These are phyloP conservation scores for Harringtonia lauricola DNA, from an alignment of 2,329 filamentous ascomycete species.

Conservation along the genomic window DNA sequence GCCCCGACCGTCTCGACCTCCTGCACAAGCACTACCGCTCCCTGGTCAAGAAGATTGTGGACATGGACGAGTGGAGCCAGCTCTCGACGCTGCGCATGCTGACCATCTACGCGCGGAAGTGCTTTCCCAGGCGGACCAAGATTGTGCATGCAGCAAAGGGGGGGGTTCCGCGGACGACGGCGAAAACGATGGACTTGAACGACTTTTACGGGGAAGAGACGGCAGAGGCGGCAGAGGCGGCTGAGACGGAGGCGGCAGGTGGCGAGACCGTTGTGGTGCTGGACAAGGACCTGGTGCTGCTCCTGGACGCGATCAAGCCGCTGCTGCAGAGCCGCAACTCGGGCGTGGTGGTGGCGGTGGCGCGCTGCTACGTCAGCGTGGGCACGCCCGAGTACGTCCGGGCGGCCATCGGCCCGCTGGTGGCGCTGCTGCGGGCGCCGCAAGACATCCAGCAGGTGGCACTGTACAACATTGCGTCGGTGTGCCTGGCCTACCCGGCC, in stretches of 20 bases:
- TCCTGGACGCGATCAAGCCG: slow-evolving; percentile 71
- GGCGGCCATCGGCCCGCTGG: slow-evolving; percentile 67
- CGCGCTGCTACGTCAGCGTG: slow-evolving; percentile 73
- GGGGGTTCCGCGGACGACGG: background rate
- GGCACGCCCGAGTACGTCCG: slow-evolving; percentile 69
- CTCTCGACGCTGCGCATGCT: slow-evolving; percentile 72
- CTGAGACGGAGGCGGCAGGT: slow-evolving; percentile 31
- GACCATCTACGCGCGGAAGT: slow-evolving; percentile 73
- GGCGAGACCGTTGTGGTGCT: slow-evolving; percentile 47
- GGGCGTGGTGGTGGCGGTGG: slow-evolving; percentile 80
- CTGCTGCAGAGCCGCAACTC: slow-evolving; percentile 88
- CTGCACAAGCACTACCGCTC: slow-evolving; percentile 83
- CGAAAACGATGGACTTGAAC: slow-evolving; percentile 41
- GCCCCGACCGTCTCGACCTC: slow-evolving; percentile 75
- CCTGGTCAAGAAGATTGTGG: slow-evolving; percentile 80
- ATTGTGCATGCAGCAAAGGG: slow-evolving; percentile 20
- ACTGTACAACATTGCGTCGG: slow-evolving; percentile 89
- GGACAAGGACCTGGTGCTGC: slow-evolving; percentile 72
- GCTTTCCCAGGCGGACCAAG: slow-evolving; percentile 65
- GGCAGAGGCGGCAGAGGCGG: slow-evolving; percentile 16
- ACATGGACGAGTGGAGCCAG: slow-evolving; percentile 99
- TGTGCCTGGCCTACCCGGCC: slow-evolving; percentile 64
- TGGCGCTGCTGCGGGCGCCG: slow-evolving; percentile 74
- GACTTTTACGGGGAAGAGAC: slow-evolving; percentile 61
- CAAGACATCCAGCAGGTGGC: slow-evolving; percentile 84